Evolutionary conservation across 2,329 filamentous ascomycete genomes (phyloP).

Genomic region (Neofusicoccum parvum): DNA sequence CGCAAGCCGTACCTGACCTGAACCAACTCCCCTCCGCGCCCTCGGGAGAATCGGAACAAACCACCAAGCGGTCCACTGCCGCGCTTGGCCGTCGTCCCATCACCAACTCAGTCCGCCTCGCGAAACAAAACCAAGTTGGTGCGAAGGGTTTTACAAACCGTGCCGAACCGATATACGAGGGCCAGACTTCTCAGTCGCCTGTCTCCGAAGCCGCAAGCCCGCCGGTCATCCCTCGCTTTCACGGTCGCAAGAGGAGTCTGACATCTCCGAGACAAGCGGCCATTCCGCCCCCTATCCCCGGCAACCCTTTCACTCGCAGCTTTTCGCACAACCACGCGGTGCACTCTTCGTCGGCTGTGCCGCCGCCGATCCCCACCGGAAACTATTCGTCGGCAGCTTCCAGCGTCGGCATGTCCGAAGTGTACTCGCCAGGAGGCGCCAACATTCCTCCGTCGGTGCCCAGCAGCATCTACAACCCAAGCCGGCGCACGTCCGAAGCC

Average conservation of each 20-base stretch:
- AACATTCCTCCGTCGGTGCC: constrained; percentile 63
- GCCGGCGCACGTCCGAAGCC: constrained; percentile 46
- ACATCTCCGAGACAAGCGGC: constrained; percentile 23
- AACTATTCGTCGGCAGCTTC: background rate
- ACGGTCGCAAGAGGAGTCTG: constrained; percentile 24
- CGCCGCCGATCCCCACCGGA: constrained; percentile 9
- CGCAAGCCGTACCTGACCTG: constrained; percentile 77
- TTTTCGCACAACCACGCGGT: constrained; percentile 62
- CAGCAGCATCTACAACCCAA: constrained; percentile 45
- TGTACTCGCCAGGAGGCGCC: constrained; percentile 5
- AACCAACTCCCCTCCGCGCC: constrained; percentile 52
- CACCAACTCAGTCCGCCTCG: constrained; percentile 85
- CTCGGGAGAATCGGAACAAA: constrained; percentile 32
- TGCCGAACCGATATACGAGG: constrained; percentile 35
- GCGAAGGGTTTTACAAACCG: constrained; percentile 30
- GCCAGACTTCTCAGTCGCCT: constrained; percentile 41
- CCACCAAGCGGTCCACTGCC: constrained; percentile 38
- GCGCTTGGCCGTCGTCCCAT: constrained; percentile 62
- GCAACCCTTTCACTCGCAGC: constrained; percentile 68
- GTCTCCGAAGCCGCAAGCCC: constrained; percentile 61
- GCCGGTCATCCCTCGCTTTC: constrained; percentile 70
- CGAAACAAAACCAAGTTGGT: constrained; percentile 65
- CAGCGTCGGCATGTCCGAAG: constrained; percentile 10
- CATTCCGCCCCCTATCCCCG: constrained; percentile 37
- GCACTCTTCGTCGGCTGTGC: constrained; percentile 41